These are phyloP conservation scores for Wilcoxina mikolae DNA, from an alignment of 495 filamentous ascomycete species.

Conservation along the genomic window DNA sequence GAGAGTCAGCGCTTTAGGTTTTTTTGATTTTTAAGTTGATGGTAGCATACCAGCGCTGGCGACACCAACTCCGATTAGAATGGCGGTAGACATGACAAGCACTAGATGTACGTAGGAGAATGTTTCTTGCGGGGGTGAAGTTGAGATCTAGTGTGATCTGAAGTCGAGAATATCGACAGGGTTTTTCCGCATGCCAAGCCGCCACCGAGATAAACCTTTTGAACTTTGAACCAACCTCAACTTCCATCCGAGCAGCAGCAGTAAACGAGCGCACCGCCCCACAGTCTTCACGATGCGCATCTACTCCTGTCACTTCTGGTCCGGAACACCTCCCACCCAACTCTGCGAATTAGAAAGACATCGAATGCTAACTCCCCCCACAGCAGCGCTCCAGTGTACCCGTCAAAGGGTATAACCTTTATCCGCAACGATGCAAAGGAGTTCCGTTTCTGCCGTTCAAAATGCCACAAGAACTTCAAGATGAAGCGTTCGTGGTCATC, in stretches of 20 bases:
- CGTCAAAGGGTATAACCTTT: conserved; percentile 78
- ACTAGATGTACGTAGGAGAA: no score
- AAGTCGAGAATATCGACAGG: no score
- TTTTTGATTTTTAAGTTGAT: no score
- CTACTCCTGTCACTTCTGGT: conserved; percentile 27
- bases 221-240: background rate
- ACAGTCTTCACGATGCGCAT: conserved; percentile 15
- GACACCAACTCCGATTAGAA: conserved; percentile 67
- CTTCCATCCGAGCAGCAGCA: background rate
- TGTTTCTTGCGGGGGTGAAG: no score
- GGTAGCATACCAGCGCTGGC: conserved; percentile 35
- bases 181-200: no score
- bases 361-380: background rate
- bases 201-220: no score
- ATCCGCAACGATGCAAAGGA: conserved; percentile 55
- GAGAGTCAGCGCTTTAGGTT: background rate
- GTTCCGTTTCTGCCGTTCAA: conserved; percentile 64
- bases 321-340: no score
- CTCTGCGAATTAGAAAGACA: background rate
- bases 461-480: conserved; percentile 98
- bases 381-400: conserved; percentile 50
- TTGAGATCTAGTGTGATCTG: no score
- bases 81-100: conserved; percentile 50
- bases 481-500: conserved; percentile 63
- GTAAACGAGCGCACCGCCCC: background rate